Evolutionary conservation across 768 basidiomycete species (phyloP).

Genomic region (Podaxis sp.): DNA sequence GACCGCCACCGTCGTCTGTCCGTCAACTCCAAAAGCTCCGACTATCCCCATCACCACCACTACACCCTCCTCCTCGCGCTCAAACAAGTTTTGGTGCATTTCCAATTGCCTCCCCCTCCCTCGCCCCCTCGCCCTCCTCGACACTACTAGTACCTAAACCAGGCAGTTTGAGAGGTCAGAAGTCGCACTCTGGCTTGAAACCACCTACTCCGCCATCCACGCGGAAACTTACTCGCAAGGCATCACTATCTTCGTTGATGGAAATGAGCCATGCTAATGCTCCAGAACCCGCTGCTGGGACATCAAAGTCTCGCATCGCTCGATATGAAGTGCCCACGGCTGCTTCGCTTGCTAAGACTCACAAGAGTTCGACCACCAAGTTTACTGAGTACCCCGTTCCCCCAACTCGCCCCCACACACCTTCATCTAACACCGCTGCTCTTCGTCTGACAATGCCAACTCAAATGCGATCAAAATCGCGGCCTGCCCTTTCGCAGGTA

Average conservation of each 20-base stretch:
- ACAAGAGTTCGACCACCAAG: slow-evolving; percentile 66
- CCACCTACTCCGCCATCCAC: slow-evolving; percentile 69
- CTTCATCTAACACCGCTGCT: slow-evolving; percentile 74
- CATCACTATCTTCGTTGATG: slow-evolving; percentile 67
- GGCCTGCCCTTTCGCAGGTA: slow-evolving; percentile 75
- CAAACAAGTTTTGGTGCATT: slow-evolving; percentile 60
- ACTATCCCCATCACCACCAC: slow-evolving; percentile 70
- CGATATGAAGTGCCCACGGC: slow-evolving; percentile 81
- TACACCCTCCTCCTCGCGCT: slow-evolving; percentile 52
- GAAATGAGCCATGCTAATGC: slow-evolving; percentile 59
- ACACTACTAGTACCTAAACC: slow-evolving; percentile 65
- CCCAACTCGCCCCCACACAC: slow-evolving; percentile 78
- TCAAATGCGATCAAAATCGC: slow-evolving; percentile 68
- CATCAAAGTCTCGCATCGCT: slow-evolving; percentile 29
- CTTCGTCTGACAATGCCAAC: slow-evolving; percentile 88
- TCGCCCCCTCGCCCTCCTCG: slow-evolving; percentile 48
- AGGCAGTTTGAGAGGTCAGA: slow-evolving; percentile 77
- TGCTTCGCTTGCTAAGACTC: slow-evolving; percentile 75
- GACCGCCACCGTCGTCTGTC: slow-evolving; percentile 68
- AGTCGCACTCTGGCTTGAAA: slow-evolving; percentile 81
- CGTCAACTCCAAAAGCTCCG: slow-evolving; percentile 69
- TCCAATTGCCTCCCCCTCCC: slow-evolving; percentile 44
- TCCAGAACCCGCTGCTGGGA: slow-evolving; percentile 43
- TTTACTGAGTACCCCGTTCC: slow-evolving; percentile 69
- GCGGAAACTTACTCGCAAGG: slow-evolving; percentile 70